These are phyloP conservation scores for Aspergillus fischeri DNA, from an alignment of 2,329 filamentous ascomycete species.

Conservation along the genomic window DNA sequence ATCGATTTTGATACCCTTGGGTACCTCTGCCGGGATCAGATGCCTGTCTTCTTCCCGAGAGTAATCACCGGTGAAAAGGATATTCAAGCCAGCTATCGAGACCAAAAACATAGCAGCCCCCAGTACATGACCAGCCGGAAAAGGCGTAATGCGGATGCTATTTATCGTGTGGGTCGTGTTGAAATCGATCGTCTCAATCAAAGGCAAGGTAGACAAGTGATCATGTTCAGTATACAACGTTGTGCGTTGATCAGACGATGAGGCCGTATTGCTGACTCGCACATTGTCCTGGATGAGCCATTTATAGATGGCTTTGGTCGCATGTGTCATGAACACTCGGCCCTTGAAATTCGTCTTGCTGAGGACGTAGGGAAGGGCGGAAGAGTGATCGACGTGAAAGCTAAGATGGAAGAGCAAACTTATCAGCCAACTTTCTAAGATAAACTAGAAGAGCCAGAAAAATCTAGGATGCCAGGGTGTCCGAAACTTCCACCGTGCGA, in stretches of 20 bases:
- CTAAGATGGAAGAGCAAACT: constrained; percentile 45
- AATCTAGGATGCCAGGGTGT: constrained; percentile 3
- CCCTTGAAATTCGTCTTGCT: constrained; percentile 98
- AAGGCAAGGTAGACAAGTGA: constrained; percentile 85
- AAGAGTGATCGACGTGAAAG: constrained; percentile 98
- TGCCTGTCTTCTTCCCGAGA: constrained; percentile 93
- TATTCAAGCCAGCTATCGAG: constrained; percentile 93
- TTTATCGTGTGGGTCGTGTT: constrained; percentile 97
- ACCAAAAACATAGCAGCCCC: constrained; percentile 98
- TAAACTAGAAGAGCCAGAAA: not conserved
- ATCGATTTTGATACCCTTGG: constrained; percentile 84
- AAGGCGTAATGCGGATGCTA: constrained; percentile 93
- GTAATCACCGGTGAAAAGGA: constrained; percentile 97
- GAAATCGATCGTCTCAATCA: constrained; percentile 97
- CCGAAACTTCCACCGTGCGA: not conserved
- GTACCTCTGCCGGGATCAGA: constrained; percentile 88
- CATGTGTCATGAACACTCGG: constrained; percentile 97
- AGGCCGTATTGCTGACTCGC: constrained; percentile 70
- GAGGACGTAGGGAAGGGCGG: constrained; percentile 93
- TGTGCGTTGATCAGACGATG: constrained; percentile 58
- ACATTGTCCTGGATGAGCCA: constrained; percentile 98
- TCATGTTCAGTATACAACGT: constrained; percentile 91
- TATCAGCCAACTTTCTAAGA: constrained; percentile 24
- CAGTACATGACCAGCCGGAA: constrained; percentile 94
- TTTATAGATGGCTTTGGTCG: constrained; percentile 99